These are phyloP conservation scores for Russula olivacea DNA, from an alignment of 768 basidiomycete species.

Conservation along the genomic window DNA sequence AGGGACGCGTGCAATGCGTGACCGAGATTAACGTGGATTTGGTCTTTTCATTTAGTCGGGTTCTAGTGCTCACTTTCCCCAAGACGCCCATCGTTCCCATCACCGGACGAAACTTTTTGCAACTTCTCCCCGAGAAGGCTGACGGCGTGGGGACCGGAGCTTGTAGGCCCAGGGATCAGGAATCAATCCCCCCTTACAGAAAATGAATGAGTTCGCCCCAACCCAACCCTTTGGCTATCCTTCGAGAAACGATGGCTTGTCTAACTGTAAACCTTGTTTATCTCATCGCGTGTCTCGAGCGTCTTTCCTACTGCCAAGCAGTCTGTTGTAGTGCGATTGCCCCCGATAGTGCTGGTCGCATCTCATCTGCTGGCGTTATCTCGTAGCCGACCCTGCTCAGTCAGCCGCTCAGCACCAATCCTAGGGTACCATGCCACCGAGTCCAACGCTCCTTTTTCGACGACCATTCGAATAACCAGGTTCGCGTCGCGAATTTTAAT, in stretches of 20 bases:
- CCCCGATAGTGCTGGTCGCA: neutral
- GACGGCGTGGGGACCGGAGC: neutral
- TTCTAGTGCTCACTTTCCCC: neutral
- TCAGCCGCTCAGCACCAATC: slow-evolving; percentile 3
- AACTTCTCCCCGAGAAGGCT: neutral
- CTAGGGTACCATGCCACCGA: neutral
- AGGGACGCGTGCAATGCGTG: neutral
- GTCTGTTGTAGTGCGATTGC: neutral
- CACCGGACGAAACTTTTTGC: neutral
- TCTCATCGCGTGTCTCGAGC: neutral
- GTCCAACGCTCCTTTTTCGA: neutral
- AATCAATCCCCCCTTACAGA: neutral
- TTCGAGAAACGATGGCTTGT: neutral
- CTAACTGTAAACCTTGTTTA: slow-evolving; percentile 22
- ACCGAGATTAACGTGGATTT: neutral
- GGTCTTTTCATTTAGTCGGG: neutral
- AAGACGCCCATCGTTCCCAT: neutral
- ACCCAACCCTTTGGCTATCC: neutral
- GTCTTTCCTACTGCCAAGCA: neutral
- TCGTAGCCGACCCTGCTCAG: neutral
- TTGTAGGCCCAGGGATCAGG: neutral
- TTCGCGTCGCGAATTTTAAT: neutral
- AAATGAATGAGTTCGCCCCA: neutral
- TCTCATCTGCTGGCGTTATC: slow-evolving; percentile 13
- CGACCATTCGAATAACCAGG: neutral